phyloP scores from a whole-genome alignment of 371 early-diverging fungal species.

The Mucor sp. region DNA sequence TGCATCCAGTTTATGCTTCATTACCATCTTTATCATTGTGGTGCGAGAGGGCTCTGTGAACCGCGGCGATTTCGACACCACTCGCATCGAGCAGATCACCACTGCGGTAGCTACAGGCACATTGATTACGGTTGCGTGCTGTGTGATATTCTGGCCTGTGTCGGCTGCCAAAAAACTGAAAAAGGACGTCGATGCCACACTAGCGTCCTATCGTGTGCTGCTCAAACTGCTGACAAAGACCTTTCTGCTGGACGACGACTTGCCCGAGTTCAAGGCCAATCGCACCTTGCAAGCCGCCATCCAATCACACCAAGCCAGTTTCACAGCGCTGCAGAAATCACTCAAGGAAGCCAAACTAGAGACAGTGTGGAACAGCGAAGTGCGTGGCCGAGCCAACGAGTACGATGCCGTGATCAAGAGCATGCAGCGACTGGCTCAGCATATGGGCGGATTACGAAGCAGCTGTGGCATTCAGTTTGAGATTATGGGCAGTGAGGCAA shows the following conservation, averaged over 20 bases:
- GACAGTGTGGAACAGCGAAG: slow-evolving; percentile 51
- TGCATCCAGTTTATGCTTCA: slow-evolving; percentile 65
- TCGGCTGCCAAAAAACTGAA: slow-evolving; percentile 62
- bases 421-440: slow-evolving; percentile 68
- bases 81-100: slow-evolving; percentile 59
- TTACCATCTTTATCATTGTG: slow-evolving; percentile 57
- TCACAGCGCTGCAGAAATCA: slow-evolving; percentile 63
- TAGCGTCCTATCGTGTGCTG: slow-evolving; percentile 57
- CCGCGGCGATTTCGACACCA: slow-evolving; percentile 52
- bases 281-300: slow-evolving; percentile 56
- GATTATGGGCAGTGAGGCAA: slow-evolving; percentile 46
- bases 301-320: slow-evolving; percentile 64
- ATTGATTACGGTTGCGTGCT: slow-evolving; percentile 53
- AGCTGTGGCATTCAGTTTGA: slow-evolving; percentile 71
- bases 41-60: slow-evolving; percentile 57
- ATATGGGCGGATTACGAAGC: slow-evolving; percentile 67
- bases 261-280: slow-evolving; percentile 57
- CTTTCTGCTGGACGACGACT: slow-evolving; percentile 64
- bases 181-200: slow-evolving; percentile 58
- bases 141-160: slow-evolving; percentile 64
- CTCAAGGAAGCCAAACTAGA: slow-evolving; percentile 69
- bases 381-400: slow-evolving; percentile 41
- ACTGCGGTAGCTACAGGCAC: slow-evolving; percentile 60
- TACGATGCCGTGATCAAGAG: slow-evolving; percentile 51
- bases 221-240: slow-evolving; percentile 67